Evolutionary conservation across 2,329 filamentous ascomycete species (phyloP).

Genomic region (Helotiales sp.): DNA sequence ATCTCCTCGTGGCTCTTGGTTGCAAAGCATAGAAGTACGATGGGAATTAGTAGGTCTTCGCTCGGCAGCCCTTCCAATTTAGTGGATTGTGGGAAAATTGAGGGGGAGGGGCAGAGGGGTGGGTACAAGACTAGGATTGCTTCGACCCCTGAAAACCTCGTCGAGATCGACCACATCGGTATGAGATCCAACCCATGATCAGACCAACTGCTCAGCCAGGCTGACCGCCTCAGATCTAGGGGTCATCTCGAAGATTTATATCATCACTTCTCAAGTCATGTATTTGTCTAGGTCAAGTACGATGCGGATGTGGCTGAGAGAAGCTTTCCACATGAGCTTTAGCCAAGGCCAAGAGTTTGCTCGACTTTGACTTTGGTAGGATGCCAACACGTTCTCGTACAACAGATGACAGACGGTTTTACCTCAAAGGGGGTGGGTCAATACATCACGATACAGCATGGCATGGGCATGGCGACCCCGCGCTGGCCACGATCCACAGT

Average conservation of each 20-base stretch:
- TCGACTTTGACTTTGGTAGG: no score
- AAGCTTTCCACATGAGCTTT: slow-evolving; percentile 2
- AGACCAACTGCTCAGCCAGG: neutral
- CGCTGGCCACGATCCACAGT: neutral
- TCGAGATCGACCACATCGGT: no score
- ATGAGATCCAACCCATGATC: slow-evolving; percentile 15
- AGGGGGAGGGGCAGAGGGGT: neutral
- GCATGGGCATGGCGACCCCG: neutral
- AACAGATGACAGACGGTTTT: neutral
- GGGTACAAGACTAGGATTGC: no score
- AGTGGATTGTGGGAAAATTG: neutral
- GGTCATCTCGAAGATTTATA: neutral
- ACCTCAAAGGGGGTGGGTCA: neutral
- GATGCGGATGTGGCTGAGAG: neutral
- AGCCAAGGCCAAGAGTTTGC: neutral
- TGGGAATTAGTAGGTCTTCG: no score
- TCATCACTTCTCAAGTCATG: neutral
- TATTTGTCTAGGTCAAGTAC: no score
- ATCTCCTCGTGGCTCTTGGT: no score
- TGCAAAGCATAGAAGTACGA: no score
- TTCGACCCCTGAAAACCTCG: neutral
- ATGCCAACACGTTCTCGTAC: neutral
- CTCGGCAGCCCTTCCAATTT: neutral
- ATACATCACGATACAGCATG: neutral
- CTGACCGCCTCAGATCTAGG: neutral